Evolutionary conservation across 1,284 basidiomycete genomes (phyloP), one percentile per base, ranked within the genome.

Genomic region (Melampsora larici-populina): DNA sequence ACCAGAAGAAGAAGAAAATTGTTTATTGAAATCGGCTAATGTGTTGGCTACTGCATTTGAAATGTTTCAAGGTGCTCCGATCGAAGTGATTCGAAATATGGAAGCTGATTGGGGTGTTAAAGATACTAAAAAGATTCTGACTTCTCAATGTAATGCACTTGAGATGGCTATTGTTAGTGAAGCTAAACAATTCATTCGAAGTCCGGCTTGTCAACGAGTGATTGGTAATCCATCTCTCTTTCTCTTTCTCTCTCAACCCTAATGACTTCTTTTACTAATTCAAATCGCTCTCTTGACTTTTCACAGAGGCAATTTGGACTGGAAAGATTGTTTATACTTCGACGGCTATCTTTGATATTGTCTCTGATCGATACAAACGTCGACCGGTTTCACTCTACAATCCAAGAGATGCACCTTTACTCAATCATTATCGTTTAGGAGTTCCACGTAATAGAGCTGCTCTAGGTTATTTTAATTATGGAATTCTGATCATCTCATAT

Each of bases 341-440:
- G n/a, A 80, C 81, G 17, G 78, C 78, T 62, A 81, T 82, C 71
- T 75, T 81, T 49, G 80, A 83, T 60, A 79, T 83, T 43, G 70
- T 83, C 29, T 82, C 82, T n/a, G 85, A 85, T 74, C 82, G 82
- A 66, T 85, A 84, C 81, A 85, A 85, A 80, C 81, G 81, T 58
- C 81, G 84, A 64, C 82, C 84, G 11, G 83, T 85, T 63, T 81
- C 81, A 78, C 81, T 85, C 31, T 85, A 85, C 80, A 82, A 85
- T 70, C 82, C 83, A 13, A 76, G 79, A 66, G 81, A 83, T 66
- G 84, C 85, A 0, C 85, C 85, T 4, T 55, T 85, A n/a, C 81
- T 85, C 29, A 84, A 85, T 78, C 85, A 85, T 73, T 82, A 85
- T 49, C 82, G 85, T 1, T 81, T 85, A 5, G 80, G 81, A 36